These are phyloP conservation scores for Torulaspora franciscae DNA, from an alignment of 805 yeast genomes.

Conservation along the genomic window DNA sequence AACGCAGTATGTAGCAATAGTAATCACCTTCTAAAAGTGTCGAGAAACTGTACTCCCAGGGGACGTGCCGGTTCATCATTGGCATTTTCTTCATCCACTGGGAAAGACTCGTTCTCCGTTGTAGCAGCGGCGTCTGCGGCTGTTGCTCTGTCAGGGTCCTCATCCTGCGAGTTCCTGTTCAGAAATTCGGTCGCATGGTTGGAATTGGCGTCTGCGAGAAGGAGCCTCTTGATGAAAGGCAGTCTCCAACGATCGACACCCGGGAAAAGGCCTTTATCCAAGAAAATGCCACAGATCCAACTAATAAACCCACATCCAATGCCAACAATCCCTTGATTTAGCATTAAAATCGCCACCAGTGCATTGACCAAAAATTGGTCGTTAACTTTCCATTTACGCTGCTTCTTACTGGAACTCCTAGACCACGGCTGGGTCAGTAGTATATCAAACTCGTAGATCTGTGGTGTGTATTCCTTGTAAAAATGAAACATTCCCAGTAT, in stretches of 20 bases:
- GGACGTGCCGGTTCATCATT: constrained; percentile 61
- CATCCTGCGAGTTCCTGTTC: constrained; percentile 27
- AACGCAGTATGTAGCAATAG: constrained; percentile 1
- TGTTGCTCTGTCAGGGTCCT: constrained; percentile 27
- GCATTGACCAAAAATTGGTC: constrained; percentile 36
- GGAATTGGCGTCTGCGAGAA: constrained; percentile 13
- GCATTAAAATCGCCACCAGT: constrained; percentile 34
- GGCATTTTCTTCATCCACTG: constrained; percentile 35
- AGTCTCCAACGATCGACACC: constrained; percentile 37
- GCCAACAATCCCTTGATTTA: constrained; percentile 44
- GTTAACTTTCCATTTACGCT: constrained; percentile 27
- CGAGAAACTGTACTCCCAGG: constrained; percentile 54
- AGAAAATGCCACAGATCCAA: constrained; percentile 42
- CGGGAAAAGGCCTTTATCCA: constrained; percentile 42
- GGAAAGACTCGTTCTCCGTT: constrained; percentile 11
- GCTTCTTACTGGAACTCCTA: constrained; percentile 13
- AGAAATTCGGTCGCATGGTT: constrained; percentile 6
- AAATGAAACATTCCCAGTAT: constrained; percentile 39
- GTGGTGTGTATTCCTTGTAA: constrained; percentile 40
- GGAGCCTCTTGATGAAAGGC: constrained; percentile 28
- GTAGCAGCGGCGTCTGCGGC: constrained; percentile 15
- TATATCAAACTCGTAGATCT: constrained; percentile 38
- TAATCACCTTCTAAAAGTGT: constrained; percentile 48
- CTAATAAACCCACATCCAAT: constrained; percentile 40
- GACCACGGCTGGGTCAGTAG: constrained; percentile 32